These are phyloP conservation scores for Rhizophlyctis rosea DNA, from an alignment of 192 early-diverging fungal genomes.

Conservation along the genomic window DNA sequence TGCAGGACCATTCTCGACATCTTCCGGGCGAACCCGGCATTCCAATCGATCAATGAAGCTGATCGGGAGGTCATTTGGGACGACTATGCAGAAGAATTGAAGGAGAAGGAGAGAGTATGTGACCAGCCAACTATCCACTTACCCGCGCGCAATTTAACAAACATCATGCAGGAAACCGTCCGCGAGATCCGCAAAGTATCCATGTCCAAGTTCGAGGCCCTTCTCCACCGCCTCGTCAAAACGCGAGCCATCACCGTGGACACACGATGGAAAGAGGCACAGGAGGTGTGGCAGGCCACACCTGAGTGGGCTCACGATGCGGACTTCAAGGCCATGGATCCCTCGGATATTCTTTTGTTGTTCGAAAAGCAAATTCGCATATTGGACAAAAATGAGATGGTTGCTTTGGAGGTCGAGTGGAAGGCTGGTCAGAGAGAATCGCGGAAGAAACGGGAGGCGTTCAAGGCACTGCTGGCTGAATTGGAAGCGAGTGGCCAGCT, in stretches of 20 bases:
- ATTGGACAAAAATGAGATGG: constrained; percentile 58
- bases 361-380: constrained; percentile 77
- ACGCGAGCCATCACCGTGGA: constrained; percentile 46
- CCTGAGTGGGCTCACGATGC: constrained; percentile 50
- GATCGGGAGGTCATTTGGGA: constrained; percentile 67
- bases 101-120: constrained; percentile 62
- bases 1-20: constrained; percentile 48
- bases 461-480: constrained; percentile 61
- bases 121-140: not conserved
- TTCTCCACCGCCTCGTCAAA: constrained; percentile 51
- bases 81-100: constrained; percentile 66
- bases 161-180: constrained; percentile 46
- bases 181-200: constrained; percentile 57
- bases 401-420: constrained; percentile 38
- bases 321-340: constrained; percentile 65
- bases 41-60: constrained; percentile 59
- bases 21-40: constrained; percentile 60
- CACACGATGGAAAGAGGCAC: constrained; percentile 58
- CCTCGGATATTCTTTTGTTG: constrained; percentile 74
- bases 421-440: constrained; percentile 53
- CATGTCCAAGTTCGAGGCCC: constrained; percentile 55
- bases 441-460: constrained; percentile 64
- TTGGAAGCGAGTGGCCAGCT: constrained; percentile 53
- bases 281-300: constrained; percentile 46
- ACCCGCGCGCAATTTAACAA: not conserved